phyloP scores from a whole-genome alignment of 805 yeast species.

The Naumovozyma dairenensis region DNA sequence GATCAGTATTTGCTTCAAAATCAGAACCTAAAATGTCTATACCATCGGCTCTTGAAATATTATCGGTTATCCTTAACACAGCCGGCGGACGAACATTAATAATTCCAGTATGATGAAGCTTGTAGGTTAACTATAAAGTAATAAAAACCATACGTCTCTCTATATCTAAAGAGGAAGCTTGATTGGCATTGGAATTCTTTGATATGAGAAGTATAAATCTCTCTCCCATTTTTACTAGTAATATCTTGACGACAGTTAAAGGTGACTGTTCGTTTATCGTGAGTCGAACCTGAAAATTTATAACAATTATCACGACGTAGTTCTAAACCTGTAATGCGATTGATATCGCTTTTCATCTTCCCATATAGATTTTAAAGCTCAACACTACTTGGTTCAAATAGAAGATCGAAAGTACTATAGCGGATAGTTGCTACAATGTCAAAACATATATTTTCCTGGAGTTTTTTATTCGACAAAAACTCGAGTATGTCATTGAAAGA shows the following conservation, averaged over 20 bases:
- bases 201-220: neutral
- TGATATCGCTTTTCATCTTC: neutral
- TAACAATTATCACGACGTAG: neutral
- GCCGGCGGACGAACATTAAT: too few relatives aligned
- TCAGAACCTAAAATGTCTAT: too few relatives aligned
- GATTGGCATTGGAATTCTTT: neutral
- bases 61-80: too few relatives aligned
- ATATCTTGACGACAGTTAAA: neutral
- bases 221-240: neutral
- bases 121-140: neutral
- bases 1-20: too few relatives aligned
- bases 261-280: neutral
- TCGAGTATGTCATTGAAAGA: neutral
- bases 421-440: neutral
- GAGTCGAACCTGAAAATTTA: neutral
- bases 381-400: neutral
- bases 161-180: neutral
- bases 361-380: neutral
- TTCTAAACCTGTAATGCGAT: neutral
- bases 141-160: neutral
- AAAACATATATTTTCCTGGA: neutral
- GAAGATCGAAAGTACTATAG: neutral
- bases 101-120: neutral
- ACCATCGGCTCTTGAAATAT: too few relatives aligned
- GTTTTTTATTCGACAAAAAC: neutral